Conservation (phyloP, 805 yeast species). For the Isabelozyma gotoi region DNA sequence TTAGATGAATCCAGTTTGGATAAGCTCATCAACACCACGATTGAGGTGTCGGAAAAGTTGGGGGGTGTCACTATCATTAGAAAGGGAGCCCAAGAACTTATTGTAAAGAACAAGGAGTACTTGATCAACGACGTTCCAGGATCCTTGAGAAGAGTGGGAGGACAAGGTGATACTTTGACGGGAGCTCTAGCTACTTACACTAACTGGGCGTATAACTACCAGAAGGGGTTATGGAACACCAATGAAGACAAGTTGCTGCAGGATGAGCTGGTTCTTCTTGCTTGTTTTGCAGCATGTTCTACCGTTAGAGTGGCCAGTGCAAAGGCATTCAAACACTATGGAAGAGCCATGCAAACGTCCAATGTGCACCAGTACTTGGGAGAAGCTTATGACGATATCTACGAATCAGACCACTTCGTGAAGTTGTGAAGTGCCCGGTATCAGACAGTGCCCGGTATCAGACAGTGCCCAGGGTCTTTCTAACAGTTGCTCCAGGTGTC, state of each 20-base stretch:
- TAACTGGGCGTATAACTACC: constrained; percentile 75
- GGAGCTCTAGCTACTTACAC: constrained; percentile 82
- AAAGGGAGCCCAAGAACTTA: constrained; percentile 70
- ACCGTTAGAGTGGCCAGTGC: constrained; percentile 65
- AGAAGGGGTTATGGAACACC: constrained; percentile 55
- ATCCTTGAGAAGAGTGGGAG: constrained; percentile 82
- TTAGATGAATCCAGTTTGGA: constrained; percentile 13
- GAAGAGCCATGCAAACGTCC: constrained; percentile 83
- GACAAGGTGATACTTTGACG: constrained; percentile 92
- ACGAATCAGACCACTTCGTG: constrained; percentile 19
- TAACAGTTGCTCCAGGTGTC: too few species aligned
- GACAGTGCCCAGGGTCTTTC: too few species aligned
- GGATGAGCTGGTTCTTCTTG: constrained; percentile 41
- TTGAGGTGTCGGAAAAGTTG: constrained; percentile 46
- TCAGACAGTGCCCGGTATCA: too few species aligned
- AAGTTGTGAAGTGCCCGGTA: constrained; percentile 10
- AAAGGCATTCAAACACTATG: constrained; percentile 62
- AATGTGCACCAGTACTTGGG: constrained; percentile 73
- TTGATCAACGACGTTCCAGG: constrained; percentile 55
- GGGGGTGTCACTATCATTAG: constrained; percentile 64
- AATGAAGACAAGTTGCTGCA: constrained; percentile 26
- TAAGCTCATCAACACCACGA: constrained; percentile 29
- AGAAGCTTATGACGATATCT: constrained; percentile 54
- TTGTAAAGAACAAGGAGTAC: constrained; percentile 49
- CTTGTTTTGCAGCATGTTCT: constrained; percentile 71